These are phyloP conservation scores for Ophiocordyceps camponoti-leonardi DNA, from an alignment of 2,329 filamentous ascomycete genomes.

Conservation along the genomic window DNA sequence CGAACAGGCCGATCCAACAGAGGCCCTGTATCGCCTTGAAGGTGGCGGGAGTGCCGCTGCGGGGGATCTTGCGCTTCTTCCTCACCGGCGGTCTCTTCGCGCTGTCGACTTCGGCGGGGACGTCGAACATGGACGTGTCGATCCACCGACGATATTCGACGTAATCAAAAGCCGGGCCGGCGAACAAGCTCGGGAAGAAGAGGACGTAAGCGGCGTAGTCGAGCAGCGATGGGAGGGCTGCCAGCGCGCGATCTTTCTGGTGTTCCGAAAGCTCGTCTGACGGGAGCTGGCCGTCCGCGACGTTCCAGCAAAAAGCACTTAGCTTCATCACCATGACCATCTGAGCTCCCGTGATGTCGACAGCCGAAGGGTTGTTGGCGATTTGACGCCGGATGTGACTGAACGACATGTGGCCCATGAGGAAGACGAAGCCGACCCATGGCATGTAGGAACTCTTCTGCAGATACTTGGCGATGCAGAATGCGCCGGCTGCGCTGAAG, in stretches of 20 bases:
- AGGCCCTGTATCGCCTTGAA: constrained; percentile 60
- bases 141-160: constrained; percentile 86
- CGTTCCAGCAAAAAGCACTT: constrained; percentile 92
- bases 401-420: constrained; percentile 90
- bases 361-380: constrained; percentile 40
- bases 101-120: constrained; percentile 66
- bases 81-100: constrained; percentile 71
- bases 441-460: constrained; percentile 81
- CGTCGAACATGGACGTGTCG: constrained; percentile 84
- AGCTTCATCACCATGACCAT: constrained; percentile 99
- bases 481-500: constrained; percentile 64
- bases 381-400: constrained; percentile 76
- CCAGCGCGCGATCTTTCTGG: constrained; percentile 68
- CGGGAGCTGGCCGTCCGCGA: constrained; percentile 75
- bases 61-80: constrained; percentile 81
- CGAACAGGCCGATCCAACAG: constrained; percentile 62
- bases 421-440: constrained; percentile 84
- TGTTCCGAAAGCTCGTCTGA: constrained; percentile 67
- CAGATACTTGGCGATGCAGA: constrained; percentile 67
- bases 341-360: constrained; percentile 89
- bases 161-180: constrained; percentile 86
- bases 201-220: constrained; percentile 84
- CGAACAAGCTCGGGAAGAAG: constrained; percentile 86
- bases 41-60: constrained; percentile 71
- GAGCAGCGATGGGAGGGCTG: constrained; percentile 54